Evolutionary conservation across 2,329 filamentous ascomycete genomes (phyloP).

Genomic region (Stromatinia cepivora): DNA sequence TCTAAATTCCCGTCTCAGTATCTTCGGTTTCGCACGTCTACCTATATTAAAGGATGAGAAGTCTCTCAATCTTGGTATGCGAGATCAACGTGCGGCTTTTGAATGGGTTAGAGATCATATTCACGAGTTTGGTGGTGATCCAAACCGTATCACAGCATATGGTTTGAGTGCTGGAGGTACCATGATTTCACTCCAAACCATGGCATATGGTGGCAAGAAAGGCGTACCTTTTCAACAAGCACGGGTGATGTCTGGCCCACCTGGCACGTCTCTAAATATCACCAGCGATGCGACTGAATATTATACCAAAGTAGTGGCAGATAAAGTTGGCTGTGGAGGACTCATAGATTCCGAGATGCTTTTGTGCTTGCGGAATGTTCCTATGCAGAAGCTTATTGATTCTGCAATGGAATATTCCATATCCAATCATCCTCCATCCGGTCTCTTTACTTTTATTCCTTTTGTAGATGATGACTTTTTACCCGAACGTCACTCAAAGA

Average conservation of each 20-base stretch:
- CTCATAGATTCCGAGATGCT: background rate
- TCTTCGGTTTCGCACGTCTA: conserved; percentile 21
- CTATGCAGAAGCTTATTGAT: conserved; percentile 16
- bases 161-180: conserved; percentile 9
- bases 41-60: conserved; percentile 9
- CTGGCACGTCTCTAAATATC: conserved; percentile 1
- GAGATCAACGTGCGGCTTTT: conserved; percentile 21
- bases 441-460: conserved; percentile 20
- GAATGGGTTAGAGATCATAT: conserved; percentile 22
- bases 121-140: conserved; percentile 14
- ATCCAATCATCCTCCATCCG: conserved; percentile 10
- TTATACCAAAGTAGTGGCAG: background rate
- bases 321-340: background rate
- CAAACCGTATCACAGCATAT: conserved; percentile 10
- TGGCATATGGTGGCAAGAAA: conserved; percentile 3
- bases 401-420: conserved; percentile 24
- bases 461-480: conserved; percentile 17
- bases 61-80: conserved; percentile 22
- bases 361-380: background rate
- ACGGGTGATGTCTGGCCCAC: conserved; percentile 10
- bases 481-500: background rate
- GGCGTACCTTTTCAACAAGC: conserved; percentile 16
- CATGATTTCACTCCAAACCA: conserved; percentile 2
- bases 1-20: conserved; percentile 19
- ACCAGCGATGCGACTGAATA: conserved; percentile 13